phyloP scores from a whole-genome alignment of 2,329 filamentous ascomycete species.

The Neurospora crassa region DNA sequence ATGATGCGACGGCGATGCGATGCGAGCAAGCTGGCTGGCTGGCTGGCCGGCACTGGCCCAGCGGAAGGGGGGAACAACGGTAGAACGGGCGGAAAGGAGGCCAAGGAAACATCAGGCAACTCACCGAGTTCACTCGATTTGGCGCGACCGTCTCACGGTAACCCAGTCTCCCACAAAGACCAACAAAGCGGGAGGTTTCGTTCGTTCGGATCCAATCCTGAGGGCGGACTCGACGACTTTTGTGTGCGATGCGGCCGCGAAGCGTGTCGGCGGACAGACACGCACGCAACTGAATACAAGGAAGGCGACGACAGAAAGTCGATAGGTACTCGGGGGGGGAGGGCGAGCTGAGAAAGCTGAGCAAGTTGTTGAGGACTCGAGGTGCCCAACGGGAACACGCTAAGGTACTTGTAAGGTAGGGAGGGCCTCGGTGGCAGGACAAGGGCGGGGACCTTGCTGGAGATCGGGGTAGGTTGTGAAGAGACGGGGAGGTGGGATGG shows the following conservation, averaged over 20 bases:
- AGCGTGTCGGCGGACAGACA: constrained; percentile 5
- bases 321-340: background rate
- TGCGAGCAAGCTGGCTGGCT: background rate
- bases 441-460: background rate
- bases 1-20: background rate
- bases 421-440: background rate
- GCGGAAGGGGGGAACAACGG: constrained; percentile 3
- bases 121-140: constrained; percentile 6
- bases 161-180: constrained; percentile 1
- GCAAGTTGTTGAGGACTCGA: background rate
- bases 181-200: background rate
- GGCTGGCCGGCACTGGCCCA: constrained; percentile 4
- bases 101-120: constrained; percentile 5
- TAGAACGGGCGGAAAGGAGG: constrained; percentile 1
- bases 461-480: background rate
- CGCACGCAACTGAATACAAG: background rate
- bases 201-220: constrained; percentile 4
- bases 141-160: background rate
- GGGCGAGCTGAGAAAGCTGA: background rate
- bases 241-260: constrained; percentile 5
- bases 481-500: background rate
- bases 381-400: background rate
- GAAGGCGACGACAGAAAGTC: background rate
- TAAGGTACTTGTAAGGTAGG: background rate
- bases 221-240: constrained; percentile 1